Evolutionary conservation across 768 basidiomycete genomes (phyloP).

Genomic region (Xerocomus spinulosus): DNA sequence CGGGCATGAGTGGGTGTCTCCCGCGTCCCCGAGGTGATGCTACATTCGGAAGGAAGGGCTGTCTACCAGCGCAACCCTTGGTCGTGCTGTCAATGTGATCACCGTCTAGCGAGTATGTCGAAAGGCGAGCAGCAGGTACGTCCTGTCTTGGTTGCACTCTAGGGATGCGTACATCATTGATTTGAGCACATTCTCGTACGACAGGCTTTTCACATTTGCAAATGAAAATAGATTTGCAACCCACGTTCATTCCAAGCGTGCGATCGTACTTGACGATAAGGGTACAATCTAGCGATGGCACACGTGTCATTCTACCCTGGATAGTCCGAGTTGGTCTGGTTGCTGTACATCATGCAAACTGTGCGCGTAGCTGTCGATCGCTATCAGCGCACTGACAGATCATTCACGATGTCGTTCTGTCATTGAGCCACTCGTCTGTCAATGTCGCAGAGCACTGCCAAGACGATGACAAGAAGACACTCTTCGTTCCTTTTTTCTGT

Average conservation of each 20-base stretch:
- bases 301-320: conserved; percentile 23
- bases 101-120: background rate
- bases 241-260: conserved; percentile 4
- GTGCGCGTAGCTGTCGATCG: conserved; percentile 15
- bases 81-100: conserved; percentile 3
- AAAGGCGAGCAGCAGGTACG: background rate
- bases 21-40: conserved; percentile 30
- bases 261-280: conserved; percentile 28
- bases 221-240: conserved; percentile 1
- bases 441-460: too few relatives aligned
- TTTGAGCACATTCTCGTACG: background rate
- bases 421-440: too few relatives aligned
- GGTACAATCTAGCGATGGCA: conserved; percentile 7
- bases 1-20: conserved; percentile 19
- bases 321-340: conserved; percentile 3
- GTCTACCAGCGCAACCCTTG: conserved; percentile 12
- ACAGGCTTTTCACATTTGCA: conserved; percentile 14
- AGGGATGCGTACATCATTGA: background rate
- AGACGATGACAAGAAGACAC: too few relatives aligned
- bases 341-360: conserved; percentile 2
- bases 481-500: background rate
- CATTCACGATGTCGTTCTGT: too few relatives aligned
- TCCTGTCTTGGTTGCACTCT: background rate
- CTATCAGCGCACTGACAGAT: too few relatives aligned
- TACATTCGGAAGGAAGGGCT: conserved; percentile 21